These are phyloP conservation scores for Selaginella moellendorffii DNA, from an alignment of 75 land plant genomes.

Conservation along the genomic window DNA sequence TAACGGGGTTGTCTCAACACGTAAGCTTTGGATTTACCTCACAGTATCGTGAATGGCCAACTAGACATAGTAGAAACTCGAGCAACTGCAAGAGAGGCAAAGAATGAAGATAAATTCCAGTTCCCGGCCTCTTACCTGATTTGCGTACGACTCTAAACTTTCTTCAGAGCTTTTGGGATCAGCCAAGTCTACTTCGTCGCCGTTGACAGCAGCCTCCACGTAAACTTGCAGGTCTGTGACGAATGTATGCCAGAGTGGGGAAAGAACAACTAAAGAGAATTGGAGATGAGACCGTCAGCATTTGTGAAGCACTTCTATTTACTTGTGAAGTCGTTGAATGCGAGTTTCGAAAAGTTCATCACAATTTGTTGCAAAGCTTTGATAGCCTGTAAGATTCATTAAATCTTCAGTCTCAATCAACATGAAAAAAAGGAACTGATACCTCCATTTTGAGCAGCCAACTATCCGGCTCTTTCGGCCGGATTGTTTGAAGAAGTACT, in stretches of 20 bases:
- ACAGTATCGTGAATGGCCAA: conserved; percentile 34
- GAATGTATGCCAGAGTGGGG: conserved; percentile 83
- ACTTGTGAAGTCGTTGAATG: conserved; percentile 47
- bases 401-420: not conserved
- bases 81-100: conserved; percentile 47
- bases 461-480: conserved; percentile 76
- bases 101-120: not conserved
- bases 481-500: conserved; percentile 53
- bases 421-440: not conserved
- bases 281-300: not conserved
- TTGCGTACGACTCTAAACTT: conserved; percentile 79
- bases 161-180: conserved; percentile 88
- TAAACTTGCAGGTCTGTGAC: conserved; percentile 58
- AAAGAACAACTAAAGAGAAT: conserved; percentile 43
- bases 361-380: conserved; percentile 62
- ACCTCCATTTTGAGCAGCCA: conserved; percentile 96
- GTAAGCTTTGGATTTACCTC: conserved; percentile 13
- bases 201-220: conserved; percentile 53
- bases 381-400: conserved; percentile 36
- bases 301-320: conserved; percentile 11
- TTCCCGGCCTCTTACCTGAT: conserved; percentile 41
- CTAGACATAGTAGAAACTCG: conserved; percentile 64
- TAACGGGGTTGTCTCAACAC: not conserved
- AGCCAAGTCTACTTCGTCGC: conserved; percentile 53
- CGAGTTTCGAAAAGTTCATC: conserved; percentile 53